Percentiles rank a stretch among this genome's conserved stretches.
Conservation (phyloP, 2,329 filamentous ascomycete genomes). For the Alternaria gaisen region DNA sequence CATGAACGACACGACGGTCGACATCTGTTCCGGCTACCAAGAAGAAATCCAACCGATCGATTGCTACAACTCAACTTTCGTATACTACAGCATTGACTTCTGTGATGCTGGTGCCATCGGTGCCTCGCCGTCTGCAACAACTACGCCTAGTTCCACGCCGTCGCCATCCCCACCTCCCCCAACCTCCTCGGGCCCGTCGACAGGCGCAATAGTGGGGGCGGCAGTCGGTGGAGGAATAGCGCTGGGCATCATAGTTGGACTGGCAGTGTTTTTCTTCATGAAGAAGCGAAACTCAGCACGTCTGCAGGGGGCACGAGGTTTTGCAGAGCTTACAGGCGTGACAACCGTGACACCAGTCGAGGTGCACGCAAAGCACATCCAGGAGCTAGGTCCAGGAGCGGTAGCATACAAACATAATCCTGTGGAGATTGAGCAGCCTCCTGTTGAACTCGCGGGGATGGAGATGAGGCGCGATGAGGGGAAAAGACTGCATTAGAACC, state of each 20-base stretch:
- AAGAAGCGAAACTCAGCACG: constrained; percentile 2
- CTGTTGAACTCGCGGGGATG: constrained; percentile 7
- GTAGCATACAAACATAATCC: constrained; percentile 9
- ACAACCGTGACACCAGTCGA: not conserved
- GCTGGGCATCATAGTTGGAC: constrained; percentile 3
- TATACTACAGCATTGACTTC: constrained; percentile 17
- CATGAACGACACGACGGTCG: constrained; percentile 8
- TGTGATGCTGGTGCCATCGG: constrained; percentile 1
- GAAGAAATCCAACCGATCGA: constrained; percentile 14
- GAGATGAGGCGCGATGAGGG: not conserved
- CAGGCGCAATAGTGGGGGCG: constrained; percentile 11
- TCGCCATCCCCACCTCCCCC: not conserved
- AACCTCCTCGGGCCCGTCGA: constrained; percentile 7
- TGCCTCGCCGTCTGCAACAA: not conserved
- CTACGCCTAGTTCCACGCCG: not conserved
- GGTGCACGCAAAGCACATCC: constrained; percentile 9
- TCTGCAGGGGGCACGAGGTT: not conserved
- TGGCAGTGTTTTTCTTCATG: constrained; percentile 6
- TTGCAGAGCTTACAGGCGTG: not conserved
- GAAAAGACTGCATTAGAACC: not conserved
- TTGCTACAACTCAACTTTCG: constrained; percentile 16
- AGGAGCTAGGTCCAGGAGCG: constrained; percentile 8
- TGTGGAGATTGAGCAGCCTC: constrained; percentile 12
- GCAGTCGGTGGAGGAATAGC: constrained; percentile 7
- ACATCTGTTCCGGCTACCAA: constrained; percentile 12